A percentile compares a stretch with the other conserved stretches of the same genome.
Evolutionary conservation across 352 stramenopile genomes (phyloP).

Genomic region (Discostella stelligera): DNA sequence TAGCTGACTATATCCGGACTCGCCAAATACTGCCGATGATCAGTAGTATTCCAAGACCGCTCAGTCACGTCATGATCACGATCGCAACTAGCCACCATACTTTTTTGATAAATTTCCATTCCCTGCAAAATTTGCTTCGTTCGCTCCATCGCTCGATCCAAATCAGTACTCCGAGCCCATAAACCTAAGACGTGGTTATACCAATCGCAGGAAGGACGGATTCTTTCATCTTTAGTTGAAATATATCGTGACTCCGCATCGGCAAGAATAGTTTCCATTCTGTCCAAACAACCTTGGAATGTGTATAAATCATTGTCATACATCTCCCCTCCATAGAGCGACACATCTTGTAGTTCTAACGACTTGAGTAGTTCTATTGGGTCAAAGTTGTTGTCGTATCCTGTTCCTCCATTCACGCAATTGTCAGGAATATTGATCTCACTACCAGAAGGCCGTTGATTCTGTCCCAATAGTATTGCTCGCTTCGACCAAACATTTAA

Average conservation of each 20-base stretch:
- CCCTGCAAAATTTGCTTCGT: conserved; percentile 25
- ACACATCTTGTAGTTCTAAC: conserved; percentile 6
- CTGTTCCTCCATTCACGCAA: conserved; percentile 6
- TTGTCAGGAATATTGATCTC: not conserved
- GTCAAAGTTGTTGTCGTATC: not conserved
- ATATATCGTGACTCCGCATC: conserved; percentile 24
- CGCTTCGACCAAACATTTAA: conserved; percentile 43
- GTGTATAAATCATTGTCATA: conserved; percentile 24
- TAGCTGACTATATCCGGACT: conserved; percentile 43
- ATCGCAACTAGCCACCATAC: not conserved
- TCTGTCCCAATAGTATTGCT: conserved; percentile 18
- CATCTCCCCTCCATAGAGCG: not conserved
- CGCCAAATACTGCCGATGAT: conserved; percentile 13
- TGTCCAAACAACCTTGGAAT: conserved; percentile 22
- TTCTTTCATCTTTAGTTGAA: conserved; percentile 27
- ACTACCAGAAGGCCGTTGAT: not conserved
- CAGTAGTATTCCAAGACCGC: not conserved
- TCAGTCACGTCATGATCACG: not conserved
- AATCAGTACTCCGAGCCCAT: conserved; percentile 29
- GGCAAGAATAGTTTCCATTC: conserved; percentile 35
- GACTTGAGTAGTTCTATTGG: conserved; percentile 6
- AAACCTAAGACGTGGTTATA: conserved; percentile 44
- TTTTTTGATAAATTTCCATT: conserved; percentile 31
- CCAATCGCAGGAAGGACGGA: conserved; percentile 34
- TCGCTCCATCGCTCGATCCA: conserved; percentile 9